Evolutionary conservation across 2,329 filamentous ascomycete genomes (phyloP).

Genomic region (Diaporthe vaccinii): DNA sequence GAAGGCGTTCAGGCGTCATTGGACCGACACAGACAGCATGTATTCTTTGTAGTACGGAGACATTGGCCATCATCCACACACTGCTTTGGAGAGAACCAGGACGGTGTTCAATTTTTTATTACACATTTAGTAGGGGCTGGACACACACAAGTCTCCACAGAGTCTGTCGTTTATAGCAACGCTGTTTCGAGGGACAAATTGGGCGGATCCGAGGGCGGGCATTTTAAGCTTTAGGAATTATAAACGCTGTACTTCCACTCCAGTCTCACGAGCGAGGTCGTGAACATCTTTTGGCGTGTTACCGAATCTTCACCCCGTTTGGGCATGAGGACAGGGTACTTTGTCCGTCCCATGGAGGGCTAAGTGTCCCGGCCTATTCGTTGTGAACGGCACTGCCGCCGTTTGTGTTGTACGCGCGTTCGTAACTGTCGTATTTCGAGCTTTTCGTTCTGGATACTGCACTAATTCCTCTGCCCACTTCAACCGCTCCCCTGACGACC

Average conservation of each 20-base stretch:
- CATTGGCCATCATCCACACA: slow-evolving; percentile 11
- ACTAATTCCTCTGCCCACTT: neutral
- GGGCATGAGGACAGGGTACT: neutral
- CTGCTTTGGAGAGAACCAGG: slow-evolving; percentile 13
- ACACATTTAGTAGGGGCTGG: slow-evolving; percentile 25
- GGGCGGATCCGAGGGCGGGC: slow-evolving; percentile 12
- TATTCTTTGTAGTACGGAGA: slow-evolving; percentile 33
- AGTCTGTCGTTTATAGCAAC: slow-evolving; percentile 40
- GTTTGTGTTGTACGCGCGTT: neutral
- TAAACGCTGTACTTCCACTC: slow-evolving; percentile 23
- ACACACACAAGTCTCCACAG: slow-evolving; percentile 16
- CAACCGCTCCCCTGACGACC: neutral
- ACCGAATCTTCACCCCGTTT: neutral
- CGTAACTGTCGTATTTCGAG: neutral
- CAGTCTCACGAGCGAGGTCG: neutral
- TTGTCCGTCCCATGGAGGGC: neutral
- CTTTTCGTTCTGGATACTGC: neutral
- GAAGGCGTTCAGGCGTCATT: slow-evolving; percentile 40
- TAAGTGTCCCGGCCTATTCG: neutral
- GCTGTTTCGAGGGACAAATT: slow-evolving; percentile 25
- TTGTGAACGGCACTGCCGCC: neutral
- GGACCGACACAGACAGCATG: slow-evolving; percentile 36
- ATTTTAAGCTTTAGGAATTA: slow-evolving; percentile 30
- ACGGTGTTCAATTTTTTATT: neutral
- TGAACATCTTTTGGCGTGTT: neutral